A percentile compares a stretch with the other conserved stretches of the same genome.
phyloP scores from a whole-genome alignment of 495 filamentous ascomycete genomes.

The Aspergillus egyptiacus region DNA sequence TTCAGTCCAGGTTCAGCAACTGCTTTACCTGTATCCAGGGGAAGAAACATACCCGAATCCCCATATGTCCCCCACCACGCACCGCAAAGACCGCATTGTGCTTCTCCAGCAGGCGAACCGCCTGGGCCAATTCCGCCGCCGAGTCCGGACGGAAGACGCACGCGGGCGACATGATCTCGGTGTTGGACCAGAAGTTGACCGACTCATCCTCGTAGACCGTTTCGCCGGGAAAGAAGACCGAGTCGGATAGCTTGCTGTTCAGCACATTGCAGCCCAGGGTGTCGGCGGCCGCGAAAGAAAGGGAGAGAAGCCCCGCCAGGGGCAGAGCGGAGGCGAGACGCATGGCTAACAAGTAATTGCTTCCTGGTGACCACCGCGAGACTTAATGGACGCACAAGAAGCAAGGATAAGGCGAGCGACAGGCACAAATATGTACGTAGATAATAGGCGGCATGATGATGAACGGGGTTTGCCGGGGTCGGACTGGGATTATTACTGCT shows the following conservation, averaged over 20 bases:
- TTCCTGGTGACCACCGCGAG: not conserved
- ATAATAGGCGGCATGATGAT: too few species aligned
- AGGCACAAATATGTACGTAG: constrained; percentile 5
- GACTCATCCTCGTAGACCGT: constrained; percentile 29
- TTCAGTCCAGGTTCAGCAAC: not conserved
- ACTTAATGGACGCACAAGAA: not conserved
- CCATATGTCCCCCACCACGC: constrained; percentile 37
- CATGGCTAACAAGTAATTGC: constrained; percentile 10
- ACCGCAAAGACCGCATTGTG: constrained; percentile 35
- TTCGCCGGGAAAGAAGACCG: constrained; percentile 20
- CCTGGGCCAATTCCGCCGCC: constrained; percentile 20
- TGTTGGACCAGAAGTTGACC: constrained; percentile 35
- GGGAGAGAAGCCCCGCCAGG: constrained; percentile 16
- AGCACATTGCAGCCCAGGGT: constrained; percentile 21
- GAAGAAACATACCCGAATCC: constrained; percentile 22
- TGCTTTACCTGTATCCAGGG: not conserved
- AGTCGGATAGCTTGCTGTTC: constrained; percentile 11
- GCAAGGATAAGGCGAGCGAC: not conserved
- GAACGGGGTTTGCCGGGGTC: not conserved
- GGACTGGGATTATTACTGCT: too few species aligned
- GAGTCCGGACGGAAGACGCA: constrained; percentile 33
- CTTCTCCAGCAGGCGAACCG: constrained; percentile 23
- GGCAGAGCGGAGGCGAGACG: constrained; percentile 18
- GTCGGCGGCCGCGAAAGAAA: constrained; percentile 1
- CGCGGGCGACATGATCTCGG: constrained; percentile 30